phyloP scores from a whole-genome alignment of 1,139 yeast species.

The Geotrichum armillariae region DNA sequence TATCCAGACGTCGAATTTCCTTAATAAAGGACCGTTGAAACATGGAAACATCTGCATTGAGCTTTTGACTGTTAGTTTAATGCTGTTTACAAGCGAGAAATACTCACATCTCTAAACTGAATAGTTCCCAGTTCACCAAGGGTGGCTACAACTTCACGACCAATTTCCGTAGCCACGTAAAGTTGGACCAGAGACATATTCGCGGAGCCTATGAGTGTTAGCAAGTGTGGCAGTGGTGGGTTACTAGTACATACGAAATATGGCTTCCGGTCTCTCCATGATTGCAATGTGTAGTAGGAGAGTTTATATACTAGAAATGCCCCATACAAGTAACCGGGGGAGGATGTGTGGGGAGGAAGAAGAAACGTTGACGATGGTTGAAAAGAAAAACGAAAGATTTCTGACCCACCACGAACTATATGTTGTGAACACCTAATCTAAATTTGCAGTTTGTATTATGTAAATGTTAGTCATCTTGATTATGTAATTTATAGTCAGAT shows the following conservation, averaged over 20 bases:
- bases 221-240: slow-evolving; percentile 1
- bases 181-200: slow-evolving; percentile 93
- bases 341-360: not conserved
- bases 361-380: not conserved
- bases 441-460: not conserved
- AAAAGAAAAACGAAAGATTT: not conserved
- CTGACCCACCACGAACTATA: not conserved
- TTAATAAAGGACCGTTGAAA: slow-evolving; percentile 87
- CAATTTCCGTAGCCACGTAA: slow-evolving; percentile 87
- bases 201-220: slow-evolving; percentile 61
- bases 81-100: not conserved
- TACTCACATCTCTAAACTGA: slow-evolving; percentile 68
- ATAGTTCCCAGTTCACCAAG: slow-evolving; percentile 81
- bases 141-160: slow-evolving; percentile 80
- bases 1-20: slow-evolving; percentile 71
- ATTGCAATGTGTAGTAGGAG: slow-evolving; percentile 1
- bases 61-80: slow-evolving; percentile 27
- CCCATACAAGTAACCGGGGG: slow-evolving; percentile 1
- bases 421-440: not conserved
- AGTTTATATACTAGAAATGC: not conserved
- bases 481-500: not conserved
- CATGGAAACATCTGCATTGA: slow-evolving; percentile 72
- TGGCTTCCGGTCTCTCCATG: slow-evolving; percentile 25
- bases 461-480: not conserved
- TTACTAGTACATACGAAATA: slow-evolving; percentile 22